phyloP scores from a whole-genome alignment of 805 yeast genomes.

The Sugiyamaella boreocaroliniensis region DNA sequence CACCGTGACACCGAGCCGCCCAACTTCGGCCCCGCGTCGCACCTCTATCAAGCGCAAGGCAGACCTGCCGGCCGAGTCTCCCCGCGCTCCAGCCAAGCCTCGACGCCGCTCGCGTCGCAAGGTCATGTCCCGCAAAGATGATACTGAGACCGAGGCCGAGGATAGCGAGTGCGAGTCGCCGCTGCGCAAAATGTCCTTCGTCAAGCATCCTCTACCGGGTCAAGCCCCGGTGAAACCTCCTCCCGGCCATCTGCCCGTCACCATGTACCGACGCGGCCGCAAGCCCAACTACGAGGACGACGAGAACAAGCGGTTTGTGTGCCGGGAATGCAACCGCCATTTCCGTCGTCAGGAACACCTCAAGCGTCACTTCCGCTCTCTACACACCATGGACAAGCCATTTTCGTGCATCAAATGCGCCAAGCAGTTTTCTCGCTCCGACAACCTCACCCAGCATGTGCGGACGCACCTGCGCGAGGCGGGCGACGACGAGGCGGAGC shows the following conservation, averaged over 20 bases:
- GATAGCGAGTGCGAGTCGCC: not conserved
- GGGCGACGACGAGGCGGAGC: constrained; percentile 1
- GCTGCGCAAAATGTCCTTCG: not conserved
- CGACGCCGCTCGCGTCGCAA: not conserved
- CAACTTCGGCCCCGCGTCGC: not conserved
- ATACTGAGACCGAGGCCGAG: constrained; percentile 1
- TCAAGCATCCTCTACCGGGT: not conserved
- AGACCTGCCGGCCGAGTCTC: not conserved
- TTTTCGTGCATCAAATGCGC: constrained; percentile 29
- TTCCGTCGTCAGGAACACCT: constrained; percentile 74
- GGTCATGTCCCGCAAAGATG: not conserved
- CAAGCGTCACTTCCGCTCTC: constrained; percentile 64
- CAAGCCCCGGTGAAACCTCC: not conserved
- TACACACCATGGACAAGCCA: constrained; percentile 63
- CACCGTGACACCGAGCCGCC: not conserved
- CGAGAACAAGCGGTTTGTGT: constrained; percentile 49
- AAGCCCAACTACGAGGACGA: constrained; percentile 56
- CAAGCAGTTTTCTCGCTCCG: constrained; percentile 31
- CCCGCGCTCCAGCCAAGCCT: not conserved
- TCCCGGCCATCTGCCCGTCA: not conserved
- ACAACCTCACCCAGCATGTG: constrained; percentile 31
- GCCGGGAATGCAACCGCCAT: constrained; percentile 56
- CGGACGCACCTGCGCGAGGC: constrained; percentile 22
- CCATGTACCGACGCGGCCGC: constrained; percentile 42
- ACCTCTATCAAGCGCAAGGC: not conserved